A percentile compares a stretch with the other conserved stretches of the same genome.
Conservation (phyloP, 2,329 filamentous ascomycete species). For the Ceratocystis colombiana region DNA sequence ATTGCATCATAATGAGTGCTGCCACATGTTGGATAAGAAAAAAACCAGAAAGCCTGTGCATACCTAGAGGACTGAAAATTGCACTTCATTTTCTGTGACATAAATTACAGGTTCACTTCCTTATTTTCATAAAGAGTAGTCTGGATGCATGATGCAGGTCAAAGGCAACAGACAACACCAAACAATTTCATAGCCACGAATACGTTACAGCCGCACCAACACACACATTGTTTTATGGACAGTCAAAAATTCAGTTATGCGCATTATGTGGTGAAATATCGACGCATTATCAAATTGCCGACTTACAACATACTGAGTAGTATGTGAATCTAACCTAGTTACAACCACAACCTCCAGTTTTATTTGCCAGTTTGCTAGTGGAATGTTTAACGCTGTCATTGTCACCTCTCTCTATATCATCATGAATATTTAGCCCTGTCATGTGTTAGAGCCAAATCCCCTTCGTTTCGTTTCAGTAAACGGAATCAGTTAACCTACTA, state of each 20-base stretch:
- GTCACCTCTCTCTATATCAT: constrained; percentile 82
- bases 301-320: not conserved
- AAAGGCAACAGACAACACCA: not conserved
- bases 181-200: no score
- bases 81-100: no score
- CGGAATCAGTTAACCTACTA: constrained; percentile 41
- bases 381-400: constrained; percentile 70
- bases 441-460: not conserved
- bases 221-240: no score
- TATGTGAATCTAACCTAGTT: constrained; percentile 16
- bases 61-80: no score
- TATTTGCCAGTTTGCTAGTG: constrained; percentile 4
- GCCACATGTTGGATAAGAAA: no score
- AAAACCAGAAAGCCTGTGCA: no score
- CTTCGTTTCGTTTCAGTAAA: not conserved
- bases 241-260: no score
- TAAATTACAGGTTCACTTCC: no score
- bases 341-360: constrained; percentile 23
- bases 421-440: constrained; percentile 75
- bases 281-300: not conserved
- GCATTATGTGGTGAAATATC: no score
- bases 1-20: not conserved
- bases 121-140: not conserved
- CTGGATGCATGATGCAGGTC: not conserved
- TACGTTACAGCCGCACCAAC: no score